Base-by-base conservation (phyloP, 129 eudicot genomes). In the Silybum marianum region DNA sequence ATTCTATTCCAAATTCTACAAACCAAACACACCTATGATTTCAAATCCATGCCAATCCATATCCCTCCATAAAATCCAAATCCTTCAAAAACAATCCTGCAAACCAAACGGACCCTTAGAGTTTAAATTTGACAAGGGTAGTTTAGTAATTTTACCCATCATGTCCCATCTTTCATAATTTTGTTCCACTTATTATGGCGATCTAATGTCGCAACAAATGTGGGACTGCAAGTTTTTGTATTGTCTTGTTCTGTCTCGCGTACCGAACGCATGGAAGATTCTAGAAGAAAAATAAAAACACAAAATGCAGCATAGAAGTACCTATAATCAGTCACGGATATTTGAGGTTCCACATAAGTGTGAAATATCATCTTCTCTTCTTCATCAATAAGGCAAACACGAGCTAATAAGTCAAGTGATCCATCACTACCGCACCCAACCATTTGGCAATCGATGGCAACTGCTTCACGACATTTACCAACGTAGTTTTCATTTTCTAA, bases 371-470 rank as follows among this genome's bases (percentile, higher is more conserved):
- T 23, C 58, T 90, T 88, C 60, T 92, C 97, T 62, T 88, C 80
- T 79, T 88, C 92, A 46, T 90, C 91, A 75, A 88, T 76, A n/a
- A 92, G 90, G 78, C 97, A 92, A 10, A 87, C 94, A 84, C 92
- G 83, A 11, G 85, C 97, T 85, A 90, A 90, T 60, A 83, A 71
- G 69, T 86, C 92, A 76, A 88, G 92, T 42, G 94, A 82, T 67
- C 94, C 92, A 88, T 88, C 92, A 70, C 88, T 89, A 28, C 93
- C 94, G 73, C 97, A 82, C 18, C 94, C 97, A 85, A 90, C 97
- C 92, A 90, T 86, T 87, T 84, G 92, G 82, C 97, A 92, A 51
- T 86, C 92, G 12, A 91, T 38, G 28, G 96, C 96, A 75, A 91
- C 85, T 16, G 86, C 93, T 83, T 83, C 80, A 34, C 36, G 75